Percentiles rank a stretch among this genome's conserved stretches.
These are phyloP conservation scores for Eragrostis nindensis DNA, from an alignment of 176 grass and related monocot species.

Conservation along the genomic window DNA sequence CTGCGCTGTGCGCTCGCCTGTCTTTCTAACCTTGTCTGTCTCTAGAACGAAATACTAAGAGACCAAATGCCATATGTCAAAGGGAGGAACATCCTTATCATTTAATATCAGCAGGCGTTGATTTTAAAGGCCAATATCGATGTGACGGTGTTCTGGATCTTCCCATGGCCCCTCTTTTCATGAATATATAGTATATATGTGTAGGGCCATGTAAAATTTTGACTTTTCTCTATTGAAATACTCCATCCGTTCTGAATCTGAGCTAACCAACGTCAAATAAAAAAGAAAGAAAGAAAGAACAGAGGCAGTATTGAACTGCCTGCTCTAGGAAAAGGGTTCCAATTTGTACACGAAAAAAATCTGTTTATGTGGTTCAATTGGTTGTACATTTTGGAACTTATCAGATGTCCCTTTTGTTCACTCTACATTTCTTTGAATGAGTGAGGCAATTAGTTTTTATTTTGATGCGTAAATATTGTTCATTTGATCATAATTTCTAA, in stretches of 20 bases:
- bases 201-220: background rate
- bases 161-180: background rate
- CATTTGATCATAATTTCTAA: conserved; percentile 14
- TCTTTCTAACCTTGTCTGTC: background rate
- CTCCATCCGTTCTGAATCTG: too few species aligned
- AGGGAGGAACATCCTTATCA: conserved; percentile 2
- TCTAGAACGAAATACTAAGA: background rate
- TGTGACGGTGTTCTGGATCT: conserved; percentile 2
- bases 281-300: too few species aligned
- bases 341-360: background rate
- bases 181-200: conserved; percentile 1
- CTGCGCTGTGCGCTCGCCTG: background rate
- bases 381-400: background rate
- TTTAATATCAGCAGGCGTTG: background rate
- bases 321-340: background rate
- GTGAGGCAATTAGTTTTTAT: background rate
- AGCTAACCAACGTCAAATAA: too few species aligned
- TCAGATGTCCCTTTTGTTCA: background rate
- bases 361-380: conserved; percentile 13
- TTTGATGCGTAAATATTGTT: background rate
- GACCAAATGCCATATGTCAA: conserved; percentile 7
- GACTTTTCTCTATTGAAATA: conserved; percentile 25
- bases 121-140: conserved; percentile 10
- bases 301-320: background rate
- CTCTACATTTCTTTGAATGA: conserved; percentile 20